Evolutionary conservation across 768 basidiomycete genomes (phyloP).

Genomic region (Rhodosporidiobolus sp.): DNA sequence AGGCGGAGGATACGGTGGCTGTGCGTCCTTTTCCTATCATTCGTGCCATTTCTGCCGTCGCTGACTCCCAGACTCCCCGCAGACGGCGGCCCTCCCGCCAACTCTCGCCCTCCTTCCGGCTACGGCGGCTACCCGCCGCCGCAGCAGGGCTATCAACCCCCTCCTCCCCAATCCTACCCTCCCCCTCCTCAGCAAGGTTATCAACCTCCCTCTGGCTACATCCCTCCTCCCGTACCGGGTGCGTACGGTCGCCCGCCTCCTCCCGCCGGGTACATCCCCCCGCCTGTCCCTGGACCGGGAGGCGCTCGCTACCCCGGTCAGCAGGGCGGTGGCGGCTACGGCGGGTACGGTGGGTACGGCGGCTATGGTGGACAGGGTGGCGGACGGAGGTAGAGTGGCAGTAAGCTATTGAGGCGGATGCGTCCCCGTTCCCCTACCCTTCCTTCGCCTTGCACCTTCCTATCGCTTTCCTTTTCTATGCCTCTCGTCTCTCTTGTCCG

Average conservation of each 20-base stretch:
- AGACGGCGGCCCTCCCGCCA: slow-evolving; percentile 4
- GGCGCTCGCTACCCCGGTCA: slow-evolving; percentile 23
- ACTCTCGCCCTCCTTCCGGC: neutral
- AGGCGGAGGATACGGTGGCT: slow-evolving; percentile 21
- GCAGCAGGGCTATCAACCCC: neutral
- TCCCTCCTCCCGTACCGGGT: slow-evolving; percentile 3
- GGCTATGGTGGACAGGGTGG: slow-evolving; percentile 1
- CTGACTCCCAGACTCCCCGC: neutral
- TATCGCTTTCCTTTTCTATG: too few species aligned
- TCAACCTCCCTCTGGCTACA: slow-evolving; percentile 8
- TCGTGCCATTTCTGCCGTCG: neutral
- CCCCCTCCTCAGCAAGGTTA: too few species aligned
- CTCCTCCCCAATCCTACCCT: neutral
- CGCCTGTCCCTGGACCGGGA: slow-evolving; percentile 9
- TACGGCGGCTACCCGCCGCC: slow-evolving; percentile 12
- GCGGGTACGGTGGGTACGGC: slow-evolving; percentile 31
- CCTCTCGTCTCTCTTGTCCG: too few species aligned
- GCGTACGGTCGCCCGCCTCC: neutral
- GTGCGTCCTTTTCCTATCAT: neutral
- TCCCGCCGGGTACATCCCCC: neutral
- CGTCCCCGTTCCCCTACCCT: too few species aligned
- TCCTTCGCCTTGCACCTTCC: too few species aligned
- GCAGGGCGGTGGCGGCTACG: neutral
- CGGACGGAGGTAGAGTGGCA: neutral
- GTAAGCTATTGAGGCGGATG: too few species aligned